Percentiles rank a stretch among this genome's conserved stretches.
phyloP scores from a whole-genome alignment of 495 filamentous ascomycete species.

The Xylaria flabelliformis region DNA sequence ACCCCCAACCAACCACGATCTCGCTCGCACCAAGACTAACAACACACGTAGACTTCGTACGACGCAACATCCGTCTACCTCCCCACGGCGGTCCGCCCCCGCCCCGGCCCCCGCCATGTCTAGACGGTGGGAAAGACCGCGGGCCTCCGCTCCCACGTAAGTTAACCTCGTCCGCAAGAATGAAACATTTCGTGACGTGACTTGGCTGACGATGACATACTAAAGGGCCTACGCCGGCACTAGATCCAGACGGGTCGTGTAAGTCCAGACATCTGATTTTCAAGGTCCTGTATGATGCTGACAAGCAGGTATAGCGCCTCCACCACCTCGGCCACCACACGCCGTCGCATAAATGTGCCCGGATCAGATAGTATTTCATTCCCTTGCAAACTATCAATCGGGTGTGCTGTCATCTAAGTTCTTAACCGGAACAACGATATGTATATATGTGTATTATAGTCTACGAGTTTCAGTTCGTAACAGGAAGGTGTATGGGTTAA shows the following conservation, averaged over 20 bases:
- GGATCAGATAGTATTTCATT: background rate
- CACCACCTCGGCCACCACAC: background rate
- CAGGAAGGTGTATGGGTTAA: background rate
- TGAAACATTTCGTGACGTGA: background rate
- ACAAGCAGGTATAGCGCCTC: conserved; percentile 4
- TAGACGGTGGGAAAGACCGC: background rate
- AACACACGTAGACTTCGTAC: background rate
- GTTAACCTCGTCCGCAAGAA: background rate
- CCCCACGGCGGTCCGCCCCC: background rate
- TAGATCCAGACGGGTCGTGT: background rate
- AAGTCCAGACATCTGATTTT: background rate
- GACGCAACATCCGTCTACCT: background rate
- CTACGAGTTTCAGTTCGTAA: background rate
- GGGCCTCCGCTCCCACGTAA: background rate
- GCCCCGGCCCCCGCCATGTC: too few species aligned
- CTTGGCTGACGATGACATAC: background rate
- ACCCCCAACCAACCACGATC: background rate
- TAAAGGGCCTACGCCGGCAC: background rate
- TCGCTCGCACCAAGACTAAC: background rate
- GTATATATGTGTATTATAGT: background rate
- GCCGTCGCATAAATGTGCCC: background rate
- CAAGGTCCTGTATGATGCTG: background rate
- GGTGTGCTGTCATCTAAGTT: background rate
- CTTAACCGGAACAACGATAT: background rate
- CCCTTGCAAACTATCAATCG: background rate